These are phyloP conservation scores for Bassia scoparia DNA, from an alignment of 148 eudicot species.

Conservation along the genomic window DNA sequence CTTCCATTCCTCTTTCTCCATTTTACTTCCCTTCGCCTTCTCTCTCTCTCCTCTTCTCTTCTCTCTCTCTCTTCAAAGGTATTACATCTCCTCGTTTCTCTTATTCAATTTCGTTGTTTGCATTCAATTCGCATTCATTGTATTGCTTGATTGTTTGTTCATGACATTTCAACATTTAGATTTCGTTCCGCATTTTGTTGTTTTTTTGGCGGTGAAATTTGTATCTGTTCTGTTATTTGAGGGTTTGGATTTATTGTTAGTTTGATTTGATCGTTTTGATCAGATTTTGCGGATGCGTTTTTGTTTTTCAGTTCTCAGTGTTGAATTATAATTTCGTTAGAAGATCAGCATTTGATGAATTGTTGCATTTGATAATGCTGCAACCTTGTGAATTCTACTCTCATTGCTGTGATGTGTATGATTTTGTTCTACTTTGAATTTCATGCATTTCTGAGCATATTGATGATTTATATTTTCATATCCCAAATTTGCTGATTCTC, in stretches of 20 bases:
- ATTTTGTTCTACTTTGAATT: too few relatives aligned
- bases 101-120: background rate
- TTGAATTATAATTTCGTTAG: background rate
- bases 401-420: too few relatives aligned
- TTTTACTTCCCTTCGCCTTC: background rate
- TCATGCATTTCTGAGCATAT: too few relatives aligned
- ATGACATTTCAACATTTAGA: background rate
- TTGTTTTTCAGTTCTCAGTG: background rate
- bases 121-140: background rate
- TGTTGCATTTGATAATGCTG: background rate
- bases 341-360: background rate
- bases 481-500: too few relatives aligned
- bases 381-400: too few relatives aligned
- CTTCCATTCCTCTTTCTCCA: background rate
- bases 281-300: background rate
- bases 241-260: background rate
- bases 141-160: background rate
- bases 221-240: background rate
- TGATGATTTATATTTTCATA: too few relatives aligned
- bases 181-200: constrained; percentile 7
- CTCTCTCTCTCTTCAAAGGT: constrained; percentile 20
- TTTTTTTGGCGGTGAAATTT: background rate
- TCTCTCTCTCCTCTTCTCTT: background rate
- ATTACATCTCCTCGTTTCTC: constrained; percentile 18
- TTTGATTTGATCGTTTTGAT: background rate